Evolutionary conservation across 768 basidiomycete genomes (phyloP), one percentile per base, ranked within the genome.

Genomic region (Boletus reticulatus): DNA sequence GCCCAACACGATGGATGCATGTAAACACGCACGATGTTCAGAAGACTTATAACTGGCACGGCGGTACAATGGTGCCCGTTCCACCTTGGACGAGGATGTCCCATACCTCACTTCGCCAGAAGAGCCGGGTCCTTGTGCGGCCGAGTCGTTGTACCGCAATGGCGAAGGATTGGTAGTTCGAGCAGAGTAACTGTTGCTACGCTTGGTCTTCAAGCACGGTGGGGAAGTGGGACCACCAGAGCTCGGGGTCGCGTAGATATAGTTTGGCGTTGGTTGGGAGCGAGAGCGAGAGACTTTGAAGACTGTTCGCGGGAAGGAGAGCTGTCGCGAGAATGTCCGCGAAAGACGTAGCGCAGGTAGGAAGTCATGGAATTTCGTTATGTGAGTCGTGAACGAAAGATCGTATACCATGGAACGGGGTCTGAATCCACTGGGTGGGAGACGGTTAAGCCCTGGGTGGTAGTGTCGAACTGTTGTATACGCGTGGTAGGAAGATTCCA

Each of bases 261-360:
- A 76, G 46, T 67, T 73, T 7, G 76, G 67, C 16, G 71, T 64
- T 8, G 77, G 68, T 24, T 68, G 59, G 20, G 81, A 77, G 32
- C 67, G 68, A 19, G 80, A 77, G 31, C 78, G 58, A 79, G 77
- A 37, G 77, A 67, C 66, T 75, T 81, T 53, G 76, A 56, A 45
- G 67, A 60, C 58, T 62, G 57, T 47, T 62, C 60, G 60, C 65
- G 63, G 38, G 62, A 55, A 51, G 60, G 60, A 60, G 62, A 62
- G 45, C 34, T 64, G 41, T 69, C 66, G 14, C 67, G 67, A 42
- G 66, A 58, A 51, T 68, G 48, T 38, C 71, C 72, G 42, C 78
- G 76, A 53, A 79, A 79, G 61, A 78, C 68, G 56, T 67, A 78
- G 57, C 81, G 81, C 55, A 83, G 63, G 71, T 80, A 79, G 34